Evolutionary conservation across 2,329 filamentous ascomycete species (phyloP).

Genomic region (Aureobasidium leucospermi): DNA sequence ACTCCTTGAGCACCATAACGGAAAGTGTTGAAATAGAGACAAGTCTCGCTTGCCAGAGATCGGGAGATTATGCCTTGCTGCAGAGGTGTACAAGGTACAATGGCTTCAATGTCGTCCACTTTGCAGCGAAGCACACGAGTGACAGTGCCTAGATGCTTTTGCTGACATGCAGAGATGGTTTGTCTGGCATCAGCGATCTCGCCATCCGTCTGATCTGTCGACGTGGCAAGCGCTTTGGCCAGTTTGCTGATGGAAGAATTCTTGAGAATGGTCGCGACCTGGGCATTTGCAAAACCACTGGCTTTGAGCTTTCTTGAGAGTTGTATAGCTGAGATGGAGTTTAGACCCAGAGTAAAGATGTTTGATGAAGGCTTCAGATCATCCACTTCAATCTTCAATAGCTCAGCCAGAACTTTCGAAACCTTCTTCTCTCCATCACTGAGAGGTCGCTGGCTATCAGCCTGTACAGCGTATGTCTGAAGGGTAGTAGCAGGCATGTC

Average conservation of each 20-base stretch:
- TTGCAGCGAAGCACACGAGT: conserved; percentile 47
- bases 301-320: conserved; percentile 59
- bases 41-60: conserved; percentile 49
- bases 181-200: conserved; percentile 49
- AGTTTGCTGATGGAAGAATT: conserved; percentile 39
- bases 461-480: conserved; percentile 36
- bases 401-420: conserved; percentile 46
- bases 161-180: conserved; percentile 54
- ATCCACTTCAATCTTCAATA: conserved; percentile 40
- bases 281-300: conserved; percentile 53
- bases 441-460: conserved; percentile 22
- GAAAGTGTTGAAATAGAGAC: conserved; percentile 74
- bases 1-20: conserved; percentile 47
- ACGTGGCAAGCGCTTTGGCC: conserved; percentile 26
- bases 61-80: conserved; percentile 81
- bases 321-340: conserved; percentile 75
- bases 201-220: conserved; percentile 18
- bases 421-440: conserved; percentile 41
- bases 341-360: conserved; percentile 79
- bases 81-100: conserved; percentile 76
- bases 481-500: conserved; percentile 54
- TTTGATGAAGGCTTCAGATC: conserved; percentile 52
- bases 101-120: conserved; percentile 55
- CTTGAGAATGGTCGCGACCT: conserved; percentile 61
- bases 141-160: conserved; percentile 50